Percentiles rank a stretch among this genome's conserved stretches.
phyloP scores from a whole-genome alignment of 768 basidiomycete genomes.

The Mycena chlorophos region DNA sequence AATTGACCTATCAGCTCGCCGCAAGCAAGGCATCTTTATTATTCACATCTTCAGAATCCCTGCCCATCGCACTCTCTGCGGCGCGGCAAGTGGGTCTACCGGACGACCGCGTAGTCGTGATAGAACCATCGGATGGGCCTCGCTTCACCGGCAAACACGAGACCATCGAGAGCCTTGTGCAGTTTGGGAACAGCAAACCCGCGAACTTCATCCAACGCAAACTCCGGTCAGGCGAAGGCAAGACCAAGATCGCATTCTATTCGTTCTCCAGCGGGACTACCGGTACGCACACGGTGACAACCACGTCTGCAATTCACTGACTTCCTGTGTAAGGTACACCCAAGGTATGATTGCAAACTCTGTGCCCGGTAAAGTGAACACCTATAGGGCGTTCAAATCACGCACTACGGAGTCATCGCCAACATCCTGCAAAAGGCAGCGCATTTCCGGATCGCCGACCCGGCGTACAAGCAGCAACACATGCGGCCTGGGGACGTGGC shows the following conservation, averaged over 20 bases:
- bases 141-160: constrained; percentile 14
- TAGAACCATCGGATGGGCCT: constrained; percentile 25
- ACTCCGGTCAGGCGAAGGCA: constrained; percentile 58
- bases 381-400: constrained; percentile 60
- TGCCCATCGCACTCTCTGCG: constrained; percentile 47
- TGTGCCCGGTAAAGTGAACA: not conserved
- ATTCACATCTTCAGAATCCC: constrained; percentile 46
- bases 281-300: constrained; percentile 43
- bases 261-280: constrained; percentile 79
- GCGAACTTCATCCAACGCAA: constrained; percentile 45
- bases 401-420: constrained; percentile 64
- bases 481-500: constrained; percentile 56
- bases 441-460: constrained; percentile 48
- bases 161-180: constrained; percentile 51
- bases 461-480: constrained; percentile 39
- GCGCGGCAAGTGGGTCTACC: constrained; percentile 42
- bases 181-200: constrained; percentile 37
- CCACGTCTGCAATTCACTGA: not conserved
- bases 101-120: constrained; percentile 43
- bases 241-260: constrained; percentile 62
- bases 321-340: constrained; percentile 31
- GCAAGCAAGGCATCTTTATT: constrained; percentile 49
- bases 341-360: constrained; percentile 28
- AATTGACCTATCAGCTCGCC: constrained; percentile 58
- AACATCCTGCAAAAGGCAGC: constrained; percentile 62